These are phyloP conservation scores for Lophiotrema nucula DNA, from an alignment of 495 filamentous ascomycete species.

Conservation along the genomic window DNA sequence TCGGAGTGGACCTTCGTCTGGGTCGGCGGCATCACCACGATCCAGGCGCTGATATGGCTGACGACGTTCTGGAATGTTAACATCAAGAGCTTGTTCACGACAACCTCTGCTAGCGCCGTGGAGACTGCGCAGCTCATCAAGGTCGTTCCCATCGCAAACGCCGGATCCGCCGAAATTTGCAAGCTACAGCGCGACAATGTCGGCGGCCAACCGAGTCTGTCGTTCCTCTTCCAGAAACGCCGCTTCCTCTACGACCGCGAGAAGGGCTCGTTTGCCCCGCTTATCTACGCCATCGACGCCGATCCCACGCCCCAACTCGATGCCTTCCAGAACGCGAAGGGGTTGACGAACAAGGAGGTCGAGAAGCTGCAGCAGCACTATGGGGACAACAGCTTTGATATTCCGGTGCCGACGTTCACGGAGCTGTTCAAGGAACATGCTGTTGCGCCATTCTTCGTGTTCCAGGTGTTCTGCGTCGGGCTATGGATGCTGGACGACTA, in stretches of 20 bases:
- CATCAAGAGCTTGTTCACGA: conserved; percentile 77
- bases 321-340: conserved; percentile 73
- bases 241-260: conserved; percentile 82
- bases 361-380: conserved; percentile 83
- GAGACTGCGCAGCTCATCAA: conserved; percentile 84
- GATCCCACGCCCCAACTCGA: conserved; percentile 75
- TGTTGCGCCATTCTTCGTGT: conserved; percentile 98
- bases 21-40: conserved; percentile 78
- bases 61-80: conserved; percentile 97
- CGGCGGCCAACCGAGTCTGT: conserved; percentile 69
- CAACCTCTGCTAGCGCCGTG: conserved; percentile 67
- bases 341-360: conserved; percentile 70
- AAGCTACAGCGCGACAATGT: conserved; percentile 70
- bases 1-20: conserved; percentile 98
- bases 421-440: conserved; percentile 98
- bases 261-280: conserved; percentile 68
- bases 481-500: conserved; percentile 99
- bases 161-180: conserved; percentile 88
- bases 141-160: conserved; percentile 86
- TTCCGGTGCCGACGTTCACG: conserved; percentile 90
- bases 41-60: conserved; percentile 88
- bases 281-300: conserved; percentile 80
- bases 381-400: conserved; percentile 95
- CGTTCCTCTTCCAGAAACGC: conserved; percentile 97
- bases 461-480: conserved; percentile 98